These are phyloP conservation scores for Pleurotus giganteus DNA, from an alignment of 768 basidiomycete species.

Conservation along the genomic window DNA sequence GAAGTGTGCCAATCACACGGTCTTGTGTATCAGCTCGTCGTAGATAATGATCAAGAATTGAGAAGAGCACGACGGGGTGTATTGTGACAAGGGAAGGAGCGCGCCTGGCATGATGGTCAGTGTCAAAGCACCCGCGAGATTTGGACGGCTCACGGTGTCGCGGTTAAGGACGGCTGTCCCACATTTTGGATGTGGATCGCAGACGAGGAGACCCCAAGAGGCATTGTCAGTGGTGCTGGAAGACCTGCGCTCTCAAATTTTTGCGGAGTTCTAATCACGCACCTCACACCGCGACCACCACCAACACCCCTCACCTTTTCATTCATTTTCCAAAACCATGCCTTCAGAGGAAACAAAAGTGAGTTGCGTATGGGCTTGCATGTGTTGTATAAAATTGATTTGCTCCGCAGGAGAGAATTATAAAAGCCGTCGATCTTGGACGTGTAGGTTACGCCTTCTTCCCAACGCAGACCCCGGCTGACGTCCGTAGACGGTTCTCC, in stretches of 20 bases:
- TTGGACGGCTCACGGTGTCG: conserved; percentile 34
- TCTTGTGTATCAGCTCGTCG: conserved; percentile 79
- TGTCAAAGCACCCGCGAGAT: not conserved
- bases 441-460: conserved; percentile 52
- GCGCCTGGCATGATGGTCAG: conserved; percentile 42
- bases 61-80: conserved; percentile 90
- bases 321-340: conserved; percentile 39
- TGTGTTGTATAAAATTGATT: not conserved
- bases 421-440: conserved; percentile 76
- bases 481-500: conserved; percentile 69
- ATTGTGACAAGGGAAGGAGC: conserved; percentile 74
- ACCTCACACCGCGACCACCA: conserved; percentile 18
- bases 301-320: conserved; percentile 16
- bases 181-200: conserved; percentile 46
- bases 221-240: conserved; percentile 34
- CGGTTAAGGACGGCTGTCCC: conserved; percentile 27
- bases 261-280: conserved; percentile 34
- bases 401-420: conserved; percentile 70
- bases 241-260: conserved; percentile 6
- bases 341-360: conserved; percentile 93
- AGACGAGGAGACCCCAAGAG: conserved; percentile 46
- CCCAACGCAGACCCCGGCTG: not conserved
- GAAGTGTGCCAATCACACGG: conserved; percentile 93
- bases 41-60: conserved; percentile 95
- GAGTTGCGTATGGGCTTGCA: conserved; percentile 12